A percentile compares a stretch with the other conserved stretches of the same genome.
Evolutionary conservation across 768 basidiomycete genomes (phyloP).

Genomic region (Rhodosporidiobolus sp.): DNA sequence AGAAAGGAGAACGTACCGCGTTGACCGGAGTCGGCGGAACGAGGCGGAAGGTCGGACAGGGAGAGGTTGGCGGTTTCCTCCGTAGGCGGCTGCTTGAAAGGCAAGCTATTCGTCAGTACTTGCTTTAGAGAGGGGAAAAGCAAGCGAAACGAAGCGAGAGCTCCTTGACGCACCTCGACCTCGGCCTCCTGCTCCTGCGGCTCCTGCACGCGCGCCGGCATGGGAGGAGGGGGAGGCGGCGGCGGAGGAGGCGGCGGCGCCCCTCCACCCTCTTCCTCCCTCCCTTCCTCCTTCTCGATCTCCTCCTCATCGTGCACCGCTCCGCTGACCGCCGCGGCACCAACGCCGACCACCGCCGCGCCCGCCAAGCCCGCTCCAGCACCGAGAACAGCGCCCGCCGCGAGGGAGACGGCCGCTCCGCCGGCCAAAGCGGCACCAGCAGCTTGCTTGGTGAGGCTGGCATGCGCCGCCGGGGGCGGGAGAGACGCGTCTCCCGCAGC

Average conservation of each 20-base stretch:
- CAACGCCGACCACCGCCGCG: constrained; percentile 37
- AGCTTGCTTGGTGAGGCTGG: neutral
- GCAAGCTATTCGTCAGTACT: neutral
- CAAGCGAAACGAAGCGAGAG: no score
- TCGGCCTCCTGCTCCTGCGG: constrained; percentile 44
- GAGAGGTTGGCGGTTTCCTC: constrained; percentile 5
- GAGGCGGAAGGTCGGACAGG: constrained; percentile 11
- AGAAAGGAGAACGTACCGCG: constrained; percentile 14
- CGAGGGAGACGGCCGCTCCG: constrained; percentile 53
- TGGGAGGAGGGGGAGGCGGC: constrained; percentile 44
- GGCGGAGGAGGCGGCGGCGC: constrained; percentile 51
- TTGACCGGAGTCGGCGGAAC: constrained; percentile 13
- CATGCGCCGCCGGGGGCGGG: constrained; percentile 7
- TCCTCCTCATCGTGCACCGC: constrained; percentile 14
- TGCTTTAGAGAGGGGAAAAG: constrained; percentile 14
- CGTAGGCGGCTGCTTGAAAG: neutral
- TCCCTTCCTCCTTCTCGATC: constrained; percentile 41
- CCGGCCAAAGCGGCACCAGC: constrained; percentile 51
- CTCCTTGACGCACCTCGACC: constrained; percentile 19
- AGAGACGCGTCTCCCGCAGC: constrained; percentile 17
- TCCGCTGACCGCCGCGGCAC: constrained; percentile 17
- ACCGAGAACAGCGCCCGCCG: constrained; percentile 40
- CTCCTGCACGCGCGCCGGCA: constrained; percentile 44
- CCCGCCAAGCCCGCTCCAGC: constrained; percentile 28
- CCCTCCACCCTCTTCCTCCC: constrained; percentile 54